Base-by-base conservation (phyloP, 805 yeast genomes). In the Schwanniomyces pseudopolymorphus region DNA sequence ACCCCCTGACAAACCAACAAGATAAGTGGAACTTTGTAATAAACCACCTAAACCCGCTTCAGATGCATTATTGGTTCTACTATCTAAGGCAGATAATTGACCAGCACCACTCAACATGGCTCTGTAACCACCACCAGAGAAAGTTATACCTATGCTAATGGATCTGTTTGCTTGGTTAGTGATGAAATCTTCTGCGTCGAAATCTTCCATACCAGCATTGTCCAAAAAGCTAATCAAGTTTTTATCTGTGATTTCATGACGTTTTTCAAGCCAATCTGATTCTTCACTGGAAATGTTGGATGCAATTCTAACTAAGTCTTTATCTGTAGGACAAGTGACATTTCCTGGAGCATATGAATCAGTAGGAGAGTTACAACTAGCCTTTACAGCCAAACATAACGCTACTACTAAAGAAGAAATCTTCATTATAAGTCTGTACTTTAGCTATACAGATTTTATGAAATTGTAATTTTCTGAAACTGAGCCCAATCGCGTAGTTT, bases 31-130 rank as follows among this genome's bases (percentile, higher is more conserved):
- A 2, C 87, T 67, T 58, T 86, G 90, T 33, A 89, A 67, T 20
- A 90, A 64, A 5, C 96, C 95, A 33, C 96, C 95, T 40, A 89
- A 64, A 11, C 90, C 89, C 31, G 67, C 60, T 4, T 74, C 71
- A 22, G 67, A 68, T 3, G 81, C 71, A 46, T 75, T 78, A 7
- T 58, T 66, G 3, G 89, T 83, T 55, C 96, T 71, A 58, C 82
- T 81, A 64, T 89, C 97, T 46, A 87, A 66, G 0, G 92, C 96
- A 1, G 91, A 69, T 26, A 90, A 67, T 63, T 85, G 83, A 35
- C 96, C 97, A 9, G 96, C 96, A 1, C 96, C 96, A 48, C 53
- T 44, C 75, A 84, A 74, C 91, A 89, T 87, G 27, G 96, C 95
- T 50, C 97, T 77, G 64, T 87, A 89, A 3, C 96, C 96, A 60